Percentiles rank a stretch among this genome's conserved stretches.
Evolutionary conservation across 495 filamentous ascomycete genomes (phyloP).

Genomic region (Halenospora varia): DNA sequence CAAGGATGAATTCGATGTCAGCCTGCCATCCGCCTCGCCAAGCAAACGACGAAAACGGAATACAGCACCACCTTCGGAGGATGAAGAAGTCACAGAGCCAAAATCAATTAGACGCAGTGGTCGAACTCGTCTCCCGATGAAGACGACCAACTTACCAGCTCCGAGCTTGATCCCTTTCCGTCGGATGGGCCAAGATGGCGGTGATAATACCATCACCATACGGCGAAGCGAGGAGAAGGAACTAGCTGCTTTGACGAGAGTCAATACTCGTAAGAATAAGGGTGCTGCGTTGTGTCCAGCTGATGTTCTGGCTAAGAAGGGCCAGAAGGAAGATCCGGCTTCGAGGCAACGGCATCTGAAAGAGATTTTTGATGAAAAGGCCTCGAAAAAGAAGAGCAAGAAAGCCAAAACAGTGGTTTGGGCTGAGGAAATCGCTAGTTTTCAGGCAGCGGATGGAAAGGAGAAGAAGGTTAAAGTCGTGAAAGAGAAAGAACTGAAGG

Average conservation of each 20-base stretch:
- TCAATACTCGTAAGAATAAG: slow-evolving; percentile 56
- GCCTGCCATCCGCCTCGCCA: slow-evolving; percentile 8
- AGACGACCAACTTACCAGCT: slow-evolving; percentile 13
- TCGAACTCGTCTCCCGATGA: slow-evolving; percentile 25
- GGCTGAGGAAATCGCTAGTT: slow-evolving; percentile 26
- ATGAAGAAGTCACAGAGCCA: slow-evolving; percentile 13
- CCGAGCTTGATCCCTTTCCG: slow-evolving; percentile 26
- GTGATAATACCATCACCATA: slow-evolving; percentile 29
- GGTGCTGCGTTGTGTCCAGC: slow-evolving; percentile 30
- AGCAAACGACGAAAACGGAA: slow-evolving; percentile 15
- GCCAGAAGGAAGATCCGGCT: slow-evolving; percentile 24
- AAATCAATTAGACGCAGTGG: slow-evolving; percentile 21
- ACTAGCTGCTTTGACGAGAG: slow-evolving; percentile 39
- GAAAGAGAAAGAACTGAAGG: not conserved
- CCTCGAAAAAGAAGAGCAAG: slow-evolving; percentile 8
- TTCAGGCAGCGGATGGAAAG: slow-evolving; percentile 14
- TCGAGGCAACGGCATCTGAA: slow-evolving; percentile 15
- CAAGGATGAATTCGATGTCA: slow-evolving; percentile 20
- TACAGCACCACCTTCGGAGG: not conserved
- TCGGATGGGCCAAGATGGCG: slow-evolving; percentile 23
- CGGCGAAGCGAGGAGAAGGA: slow-evolving; percentile 44
- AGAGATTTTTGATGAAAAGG: slow-evolving; percentile 23
- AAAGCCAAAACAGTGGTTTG: slow-evolving; percentile 22
- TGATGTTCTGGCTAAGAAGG: slow-evolving; percentile 31
- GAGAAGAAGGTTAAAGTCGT: slow-evolving; percentile 2